These are phyloP conservation scores for Amaranthus cruentus DNA, from an alignment of 148 eudicot species.

Conservation along the genomic window DNA sequence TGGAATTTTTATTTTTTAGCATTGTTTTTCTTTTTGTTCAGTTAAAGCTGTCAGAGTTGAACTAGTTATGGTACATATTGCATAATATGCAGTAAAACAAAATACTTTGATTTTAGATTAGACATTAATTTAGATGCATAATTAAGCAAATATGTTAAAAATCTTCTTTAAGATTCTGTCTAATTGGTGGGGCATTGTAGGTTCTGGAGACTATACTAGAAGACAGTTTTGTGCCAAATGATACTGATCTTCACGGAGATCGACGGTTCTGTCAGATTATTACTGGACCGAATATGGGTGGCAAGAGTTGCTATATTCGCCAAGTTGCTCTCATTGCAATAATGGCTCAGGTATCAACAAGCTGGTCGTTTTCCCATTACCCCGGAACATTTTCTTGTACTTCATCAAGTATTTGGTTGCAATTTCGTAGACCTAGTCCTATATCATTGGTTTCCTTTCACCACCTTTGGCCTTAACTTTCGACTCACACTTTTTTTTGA, in stretches of 20 bases:
- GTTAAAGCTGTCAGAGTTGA: too few species aligned
- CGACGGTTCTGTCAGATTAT: slow-evolving; percentile 76
- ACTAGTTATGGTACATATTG: not conserved
- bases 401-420: not conserved
- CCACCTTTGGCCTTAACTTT: not conserved
- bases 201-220: slow-evolving; percentile 75
- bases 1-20: not conserved
- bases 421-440: not conserved
- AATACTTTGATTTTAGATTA: not conserved
- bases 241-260: slow-evolving; percentile 62
- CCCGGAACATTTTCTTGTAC: not conserved
- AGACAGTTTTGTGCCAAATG: slow-evolving; percentile 88
- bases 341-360: slow-evolving; percentile 78
- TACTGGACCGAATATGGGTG: slow-evolving; percentile 99
- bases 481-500: not conserved
- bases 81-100: not conserved
- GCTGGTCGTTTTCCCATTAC: not conserved
- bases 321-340: slow-evolving; percentile 91
- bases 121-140: not conserved
- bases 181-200: slow-evolving; percentile 30
- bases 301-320: slow-evolving; percentile 97
- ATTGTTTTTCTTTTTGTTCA: not conserved
- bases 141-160: too few species aligned
- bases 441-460: not conserved
- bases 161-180: not conserved